Evolutionary conservation across 164 flowering plant species (phyloP).

Genomic region (Cinnamomum micranthum): DNA sequence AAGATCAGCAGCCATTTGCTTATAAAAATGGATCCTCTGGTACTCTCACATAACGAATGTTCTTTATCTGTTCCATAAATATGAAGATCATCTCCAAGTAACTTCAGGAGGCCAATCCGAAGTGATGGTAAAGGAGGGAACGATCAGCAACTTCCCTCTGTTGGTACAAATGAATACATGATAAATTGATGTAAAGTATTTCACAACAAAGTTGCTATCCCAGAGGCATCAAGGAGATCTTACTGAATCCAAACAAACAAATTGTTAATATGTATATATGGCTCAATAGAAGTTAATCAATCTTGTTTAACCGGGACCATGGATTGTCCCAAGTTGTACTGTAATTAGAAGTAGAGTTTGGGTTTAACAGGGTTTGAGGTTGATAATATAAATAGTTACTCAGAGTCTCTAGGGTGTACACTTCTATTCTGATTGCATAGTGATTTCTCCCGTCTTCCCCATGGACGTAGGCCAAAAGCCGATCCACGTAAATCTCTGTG

Average conservation of each 20-base stretch:
- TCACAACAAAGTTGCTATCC: not conserved
- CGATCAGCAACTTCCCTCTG: slow-evolving; percentile 92
- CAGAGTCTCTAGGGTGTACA: no score
- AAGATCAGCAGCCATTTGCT: slow-evolving; percentile 97
- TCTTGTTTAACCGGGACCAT: no score
- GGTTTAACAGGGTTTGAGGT: no score
- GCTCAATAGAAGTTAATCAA: no score
- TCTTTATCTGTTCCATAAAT: slow-evolving; percentile 95
- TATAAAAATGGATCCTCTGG: slow-evolving; percentile 92
- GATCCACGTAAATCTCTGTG: no score
- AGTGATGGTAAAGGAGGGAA: slow-evolving; percentile 90
- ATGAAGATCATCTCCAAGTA: slow-evolving; percentile 91
- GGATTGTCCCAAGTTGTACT: no score
- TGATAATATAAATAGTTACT: no score
- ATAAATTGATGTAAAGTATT: not conserved
- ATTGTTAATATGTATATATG: no score
- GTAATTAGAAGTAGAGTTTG: no score
- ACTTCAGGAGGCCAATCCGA: slow-evolving; percentile 82
- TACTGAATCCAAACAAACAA: not conserved
- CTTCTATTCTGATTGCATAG: no score
- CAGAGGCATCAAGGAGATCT: not conserved
- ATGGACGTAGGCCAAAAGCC: no score
- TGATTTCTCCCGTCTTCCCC: no score
- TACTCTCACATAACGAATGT: slow-evolving; percentile 46
- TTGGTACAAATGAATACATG: slow-evolving; percentile 4